A percentile compares a stretch with the other conserved stretches of the same genome.
phyloP scores from a whole-genome alignment of 2,329 filamentous ascomycete species.

The Ophiocordyceps polyrhachis-furcata region DNA sequence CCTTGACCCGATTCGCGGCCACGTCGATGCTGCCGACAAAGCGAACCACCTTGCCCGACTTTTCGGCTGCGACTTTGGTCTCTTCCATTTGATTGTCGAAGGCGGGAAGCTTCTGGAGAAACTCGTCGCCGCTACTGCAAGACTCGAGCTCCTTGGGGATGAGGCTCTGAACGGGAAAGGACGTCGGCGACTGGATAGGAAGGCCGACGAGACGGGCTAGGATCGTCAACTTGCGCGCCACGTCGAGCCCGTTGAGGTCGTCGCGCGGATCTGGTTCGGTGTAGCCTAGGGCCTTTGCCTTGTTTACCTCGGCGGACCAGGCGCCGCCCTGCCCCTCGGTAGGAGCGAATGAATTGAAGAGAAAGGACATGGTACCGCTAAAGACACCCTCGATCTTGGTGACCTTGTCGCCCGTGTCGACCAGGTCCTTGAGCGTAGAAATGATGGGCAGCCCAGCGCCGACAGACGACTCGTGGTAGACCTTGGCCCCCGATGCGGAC shows the following conservation, averaged over 20 bases:
- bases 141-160: slow-evolving; percentile 77
- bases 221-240: slow-evolving; percentile 93
- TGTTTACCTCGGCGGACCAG: slow-evolving; percentile 82
- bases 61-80: slow-evolving; percentile 67
- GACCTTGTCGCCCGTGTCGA: slow-evolving; percentile 82
- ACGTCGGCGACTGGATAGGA: slow-evolving; percentile 61
- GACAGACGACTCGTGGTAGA: slow-evolving; percentile 92
- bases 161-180: slow-evolving; percentile 85
- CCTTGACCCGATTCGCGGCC: slow-evolving; percentile 62
- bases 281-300: slow-evolving; percentile 85
- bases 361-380: slow-evolving; percentile 91
- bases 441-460: slow-evolving; percentile 87
- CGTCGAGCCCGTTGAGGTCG: slow-evolving; percentile 72
- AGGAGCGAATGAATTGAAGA: slow-evolving; percentile 95
- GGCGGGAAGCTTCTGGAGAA: slow-evolving; percentile 58
- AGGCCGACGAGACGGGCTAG: slow-evolving; percentile 73
- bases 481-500: slow-evolving; percentile 50
- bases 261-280: slow-evolving; percentile 78
- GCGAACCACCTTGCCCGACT: slow-evolving; percentile 76
- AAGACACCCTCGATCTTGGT: slow-evolving; percentile 93
- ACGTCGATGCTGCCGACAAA: slow-evolving; percentile 92
- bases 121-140: slow-evolving; percentile 62
- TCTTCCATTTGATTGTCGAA: slow-evolving; percentile 86
- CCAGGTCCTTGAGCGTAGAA: slow-evolving; percentile 82
- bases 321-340: slow-evolving; percentile 52